Conservation (phyloP, 768 basidiomycete genomes). For the Hortiboletus flavorubellus region DNA sequence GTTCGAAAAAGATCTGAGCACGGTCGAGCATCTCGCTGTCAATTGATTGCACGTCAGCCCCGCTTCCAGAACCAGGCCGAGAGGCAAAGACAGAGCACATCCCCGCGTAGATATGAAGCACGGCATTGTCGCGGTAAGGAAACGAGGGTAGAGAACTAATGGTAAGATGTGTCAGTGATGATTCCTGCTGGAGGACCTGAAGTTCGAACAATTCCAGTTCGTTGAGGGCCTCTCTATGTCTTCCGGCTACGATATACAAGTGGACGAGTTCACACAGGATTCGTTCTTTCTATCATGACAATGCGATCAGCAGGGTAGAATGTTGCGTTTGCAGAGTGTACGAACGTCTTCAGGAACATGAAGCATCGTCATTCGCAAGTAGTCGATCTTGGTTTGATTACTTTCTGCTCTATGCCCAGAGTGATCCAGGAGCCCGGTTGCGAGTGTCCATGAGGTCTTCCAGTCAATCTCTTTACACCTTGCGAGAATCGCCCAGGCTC, state of each 20-base stretch:
- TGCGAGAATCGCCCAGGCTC: constrained; percentile 71
- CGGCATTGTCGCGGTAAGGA: constrained; percentile 80
- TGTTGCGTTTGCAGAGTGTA: constrained; percentile 2
- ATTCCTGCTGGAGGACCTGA: not conserved
- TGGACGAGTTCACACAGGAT: constrained; percentile 77
- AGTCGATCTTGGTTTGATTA: constrained; percentile 46
- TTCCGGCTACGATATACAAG: constrained; percentile 54
- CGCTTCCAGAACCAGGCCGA: constrained; percentile 29
- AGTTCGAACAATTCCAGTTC: constrained; percentile 76
- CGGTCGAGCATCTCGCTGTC: constrained; percentile 44
- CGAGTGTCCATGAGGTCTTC: constrained; percentile 67
- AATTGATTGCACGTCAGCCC: constrained; percentile 7
- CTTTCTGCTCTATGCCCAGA: constrained; percentile 27
- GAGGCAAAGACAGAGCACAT: constrained; percentile 65
- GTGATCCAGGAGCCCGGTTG: constrained; percentile 52
- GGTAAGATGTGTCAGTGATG: constrained; percentile 1
- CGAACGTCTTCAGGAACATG: constrained; percentile 65
- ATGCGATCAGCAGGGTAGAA: constrained; percentile 12
- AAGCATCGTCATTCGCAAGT: constrained; percentile 68
- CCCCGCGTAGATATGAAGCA: constrained; percentile 82
- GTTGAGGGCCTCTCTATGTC: constrained; percentile 70
- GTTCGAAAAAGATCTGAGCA: constrained; percentile 62
- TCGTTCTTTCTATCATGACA: constrained; percentile 53
- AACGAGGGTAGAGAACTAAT: constrained; percentile 80
- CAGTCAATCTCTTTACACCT: constrained; percentile 79